phyloP scores from a whole-genome alignment of 2,329 filamentous ascomycete genomes.

The Colletotrichum sp. region DNA sequence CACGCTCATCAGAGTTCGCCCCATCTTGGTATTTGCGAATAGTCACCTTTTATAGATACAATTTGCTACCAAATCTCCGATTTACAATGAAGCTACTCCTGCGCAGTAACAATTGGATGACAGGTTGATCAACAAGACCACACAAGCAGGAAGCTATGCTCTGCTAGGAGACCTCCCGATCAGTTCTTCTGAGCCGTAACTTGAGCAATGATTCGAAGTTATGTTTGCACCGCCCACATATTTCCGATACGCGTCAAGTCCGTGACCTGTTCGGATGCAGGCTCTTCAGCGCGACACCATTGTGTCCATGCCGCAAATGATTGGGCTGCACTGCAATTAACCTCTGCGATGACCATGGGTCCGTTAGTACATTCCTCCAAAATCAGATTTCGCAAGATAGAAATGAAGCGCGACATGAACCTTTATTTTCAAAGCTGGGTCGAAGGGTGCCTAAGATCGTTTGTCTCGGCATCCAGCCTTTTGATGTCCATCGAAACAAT shows the following conservation, averaged over 20 bases:
- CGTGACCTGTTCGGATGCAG: background rate
- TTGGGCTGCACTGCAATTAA: background rate
- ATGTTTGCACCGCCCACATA: background rate
- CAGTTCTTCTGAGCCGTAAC: background rate
- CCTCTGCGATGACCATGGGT: background rate
- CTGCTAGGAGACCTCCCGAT: background rate
- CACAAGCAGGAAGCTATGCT: background rate
- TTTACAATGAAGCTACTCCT: background rate
- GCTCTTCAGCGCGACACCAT: background rate
- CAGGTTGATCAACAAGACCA: background rate
- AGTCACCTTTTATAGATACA: background rate
- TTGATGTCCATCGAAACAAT: background rate
- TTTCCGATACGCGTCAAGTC: background rate
- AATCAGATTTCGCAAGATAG: background rate
- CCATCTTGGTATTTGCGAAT: background rate
- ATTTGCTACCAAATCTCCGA: background rate
- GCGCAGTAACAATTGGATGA: no score
- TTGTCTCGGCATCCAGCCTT: background rate
- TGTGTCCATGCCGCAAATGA: background rate
- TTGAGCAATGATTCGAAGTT: background rate
- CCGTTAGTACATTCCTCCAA: background rate
- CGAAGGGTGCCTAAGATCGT: background rate
- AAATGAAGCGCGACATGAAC: background rate
- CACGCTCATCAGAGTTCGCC: fast-evolving
- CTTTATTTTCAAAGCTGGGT: background rate